phyloP scores from a whole-genome alignment of 2,329 filamentous ascomycete genomes.

The Cadophora sp. region DNA sequence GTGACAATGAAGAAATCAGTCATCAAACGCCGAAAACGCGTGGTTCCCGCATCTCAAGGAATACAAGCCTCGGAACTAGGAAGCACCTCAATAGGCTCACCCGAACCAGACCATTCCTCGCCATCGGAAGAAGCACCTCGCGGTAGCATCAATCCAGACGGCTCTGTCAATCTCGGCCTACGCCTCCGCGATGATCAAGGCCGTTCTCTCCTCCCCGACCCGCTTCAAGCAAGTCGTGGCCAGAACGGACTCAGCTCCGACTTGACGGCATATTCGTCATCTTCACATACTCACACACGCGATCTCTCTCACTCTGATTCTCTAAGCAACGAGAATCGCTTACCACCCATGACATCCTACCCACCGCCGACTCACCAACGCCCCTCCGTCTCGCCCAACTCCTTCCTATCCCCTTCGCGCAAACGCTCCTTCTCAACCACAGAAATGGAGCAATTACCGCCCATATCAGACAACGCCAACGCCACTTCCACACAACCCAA shows the following conservation, averaged over 20 bases:
- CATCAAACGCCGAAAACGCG: constrained; percentile 94
- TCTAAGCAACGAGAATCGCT: constrained; percentile 61
- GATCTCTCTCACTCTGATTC: constrained; percentile 47
- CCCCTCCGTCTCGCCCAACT: constrained; percentile 65
- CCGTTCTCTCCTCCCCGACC: constrained; percentile 41
- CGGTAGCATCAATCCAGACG: constrained; percentile 67
- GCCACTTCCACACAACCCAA: constrained; percentile 55
- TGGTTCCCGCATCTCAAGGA: constrained; percentile 75
- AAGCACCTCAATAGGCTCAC: constrained; percentile 41
- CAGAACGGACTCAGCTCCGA: constrained; percentile 49
- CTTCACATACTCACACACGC: constrained; percentile 31
- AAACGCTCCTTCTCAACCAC: constrained; percentile 73
- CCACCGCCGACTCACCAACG: constrained; percentile 54
- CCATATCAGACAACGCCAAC: constrained; percentile 29
- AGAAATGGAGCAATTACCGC: constrained; percentile 54
- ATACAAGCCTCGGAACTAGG: constrained; percentile 51
- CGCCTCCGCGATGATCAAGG: constrained; percentile 52
- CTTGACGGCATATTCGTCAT: constrained; percentile 52
- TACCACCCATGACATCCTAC: constrained; percentile 55
- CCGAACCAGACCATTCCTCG: constrained; percentile 43
- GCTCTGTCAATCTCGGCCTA: constrained; percentile 67
- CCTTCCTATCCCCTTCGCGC: constrained; percentile 63
- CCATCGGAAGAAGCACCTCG: constrained; percentile 42
- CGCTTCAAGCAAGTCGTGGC: constrained; percentile 30
- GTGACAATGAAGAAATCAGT: constrained; percentile 99